Conservation (phyloP, 176 grass and related monocot genomes). For the Ananas comosus region DNA sequence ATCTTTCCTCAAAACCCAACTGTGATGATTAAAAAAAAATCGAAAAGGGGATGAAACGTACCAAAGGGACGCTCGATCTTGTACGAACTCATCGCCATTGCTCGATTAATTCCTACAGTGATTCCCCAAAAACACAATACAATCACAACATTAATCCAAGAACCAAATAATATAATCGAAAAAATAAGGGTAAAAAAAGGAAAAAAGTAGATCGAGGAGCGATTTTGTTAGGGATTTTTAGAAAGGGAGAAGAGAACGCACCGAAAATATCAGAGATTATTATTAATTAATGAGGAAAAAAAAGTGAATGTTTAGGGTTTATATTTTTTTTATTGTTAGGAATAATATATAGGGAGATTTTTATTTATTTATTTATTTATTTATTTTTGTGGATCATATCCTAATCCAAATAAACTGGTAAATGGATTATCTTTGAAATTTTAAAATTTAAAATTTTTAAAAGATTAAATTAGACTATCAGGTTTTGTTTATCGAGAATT, state of each 20-base stretch:
- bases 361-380: too few species aligned
- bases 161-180: slow-evolving; percentile 1
- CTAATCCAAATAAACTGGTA: too few species aligned
- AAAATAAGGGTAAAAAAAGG: background rate
- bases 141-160: background rate
- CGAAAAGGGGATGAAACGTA: slow-evolving; percentile 9
- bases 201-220: background rate
- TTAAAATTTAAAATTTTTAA: too few species aligned
- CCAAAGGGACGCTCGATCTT: slow-evolving; percentile 48
- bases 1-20: background rate
- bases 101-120: slow-evolving; percentile 4
- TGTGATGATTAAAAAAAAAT: background rate
- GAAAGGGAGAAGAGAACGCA: background rate
- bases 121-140: slow-evolving; percentile 10
- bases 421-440: too few species aligned
- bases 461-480: too few species aligned
- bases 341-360: too few species aligned
- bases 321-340: too few species aligned
- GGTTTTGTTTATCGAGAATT: too few species aligned
- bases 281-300: background rate
- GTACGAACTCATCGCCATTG: slow-evolving; percentile 53
- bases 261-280: background rate
- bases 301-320: too few species aligned
- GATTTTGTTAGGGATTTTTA: background rate
- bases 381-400: too few species aligned